phyloP scores from a whole-genome alignment of 2,329 filamentous ascomycete genomes.

The Calonectria hawksworthii region DNA sequence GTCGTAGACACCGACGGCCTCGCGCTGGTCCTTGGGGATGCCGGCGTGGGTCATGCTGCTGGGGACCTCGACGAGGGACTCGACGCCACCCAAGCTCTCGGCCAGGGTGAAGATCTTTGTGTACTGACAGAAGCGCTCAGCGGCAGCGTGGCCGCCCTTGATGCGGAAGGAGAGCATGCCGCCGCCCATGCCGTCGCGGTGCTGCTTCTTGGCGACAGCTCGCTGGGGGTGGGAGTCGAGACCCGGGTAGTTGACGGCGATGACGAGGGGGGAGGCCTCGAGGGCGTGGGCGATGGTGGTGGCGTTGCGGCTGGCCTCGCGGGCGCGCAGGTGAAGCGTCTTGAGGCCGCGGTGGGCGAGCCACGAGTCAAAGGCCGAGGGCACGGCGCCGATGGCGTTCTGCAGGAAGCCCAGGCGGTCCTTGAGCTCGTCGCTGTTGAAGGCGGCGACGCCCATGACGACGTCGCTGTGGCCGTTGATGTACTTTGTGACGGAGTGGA shows the following conservation, averaged over 20 bases:
- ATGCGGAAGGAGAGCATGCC: conserved; percentile 99
- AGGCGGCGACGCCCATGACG: conserved; percentile 96
- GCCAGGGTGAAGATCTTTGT: conserved; percentile 94
- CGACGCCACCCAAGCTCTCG: conserved; percentile 92
- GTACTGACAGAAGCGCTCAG: conserved; percentile 90
- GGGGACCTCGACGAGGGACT: conserved; percentile 92
- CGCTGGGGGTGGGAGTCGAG: conserved; percentile 89
- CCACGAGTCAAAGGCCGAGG: conserved; percentile 97
- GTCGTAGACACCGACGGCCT: conserved; percentile 94
- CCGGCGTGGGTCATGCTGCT: conserved; percentile 98
- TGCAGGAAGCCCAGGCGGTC: conserved; percentile 89
- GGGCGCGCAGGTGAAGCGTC: conserved; percentile 92
- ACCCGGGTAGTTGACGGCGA: conserved; percentile 96
- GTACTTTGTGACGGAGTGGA: conserved; percentile 98
- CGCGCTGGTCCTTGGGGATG: conserved; percentile 90
- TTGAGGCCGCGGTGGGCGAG: conserved; percentile 97
- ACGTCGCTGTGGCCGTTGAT: conserved; percentile 99
- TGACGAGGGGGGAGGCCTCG: conserved; percentile 83
- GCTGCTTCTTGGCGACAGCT: conserved; percentile 87
- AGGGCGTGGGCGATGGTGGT: conserved; percentile 82
- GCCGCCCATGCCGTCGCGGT: conserved; percentile 93
- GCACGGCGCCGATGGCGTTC: conserved; percentile 96
- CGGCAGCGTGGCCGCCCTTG: conserved; percentile 85
- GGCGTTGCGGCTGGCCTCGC: conserved; percentile 88
- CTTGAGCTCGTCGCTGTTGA: conserved; percentile 87